A percentile compares a stretch with the other conserved stretches of the same genome.
Evolutionary conservation across 1,139 yeast species (phyloP).

Genomic region (Lodderomyces jiufengensis): DNA sequence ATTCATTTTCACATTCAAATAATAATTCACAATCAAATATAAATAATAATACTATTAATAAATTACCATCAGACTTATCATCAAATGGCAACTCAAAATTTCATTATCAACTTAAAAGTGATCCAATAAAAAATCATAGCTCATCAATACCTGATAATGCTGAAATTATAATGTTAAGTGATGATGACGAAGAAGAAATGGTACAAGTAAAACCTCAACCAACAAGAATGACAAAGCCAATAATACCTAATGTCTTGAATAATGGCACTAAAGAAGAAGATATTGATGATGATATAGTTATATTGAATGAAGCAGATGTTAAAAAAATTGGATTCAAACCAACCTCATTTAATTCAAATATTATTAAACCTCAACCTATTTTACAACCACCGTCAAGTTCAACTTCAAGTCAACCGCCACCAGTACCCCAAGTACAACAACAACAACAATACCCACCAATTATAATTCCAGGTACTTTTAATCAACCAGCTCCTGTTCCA

Average conservation of each 20-base stretch:
- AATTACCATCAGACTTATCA: too few species aligned
- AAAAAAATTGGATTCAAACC: constrained; percentile 21
- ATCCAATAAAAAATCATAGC: too few species aligned
- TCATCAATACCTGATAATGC: too few species aligned
- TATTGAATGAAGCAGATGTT: constrained; percentile 26
- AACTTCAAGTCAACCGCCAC: background rate
- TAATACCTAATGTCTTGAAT: background rate
- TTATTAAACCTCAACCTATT: background rate
- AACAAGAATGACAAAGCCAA: background rate
- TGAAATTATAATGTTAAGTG: background rate
- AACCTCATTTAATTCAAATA: constrained; percentile 16
- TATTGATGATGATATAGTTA: constrained; percentile 20
- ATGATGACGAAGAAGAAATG: constrained; percentile 2
- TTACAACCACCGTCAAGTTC: background rate
- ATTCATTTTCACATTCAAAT: too few species aligned
- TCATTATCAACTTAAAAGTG: too few species aligned
- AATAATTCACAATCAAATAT: too few species aligned
- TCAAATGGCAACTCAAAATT: too few species aligned
- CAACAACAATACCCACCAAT: background rate
- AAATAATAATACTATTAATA: too few species aligned
- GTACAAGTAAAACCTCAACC: too few species aligned
- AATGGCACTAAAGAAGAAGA: background rate
- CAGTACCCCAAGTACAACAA: background rate
- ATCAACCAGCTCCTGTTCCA: constrained; percentile 34
- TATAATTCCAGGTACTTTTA: constrained; percentile 13